Percentiles rank a stretch among this genome's conserved stretches.
Evolutionary conservation across 2,329 filamentous ascomycete genomes (phyloP).

Genomic region (Stemphylium beticola): DNA sequence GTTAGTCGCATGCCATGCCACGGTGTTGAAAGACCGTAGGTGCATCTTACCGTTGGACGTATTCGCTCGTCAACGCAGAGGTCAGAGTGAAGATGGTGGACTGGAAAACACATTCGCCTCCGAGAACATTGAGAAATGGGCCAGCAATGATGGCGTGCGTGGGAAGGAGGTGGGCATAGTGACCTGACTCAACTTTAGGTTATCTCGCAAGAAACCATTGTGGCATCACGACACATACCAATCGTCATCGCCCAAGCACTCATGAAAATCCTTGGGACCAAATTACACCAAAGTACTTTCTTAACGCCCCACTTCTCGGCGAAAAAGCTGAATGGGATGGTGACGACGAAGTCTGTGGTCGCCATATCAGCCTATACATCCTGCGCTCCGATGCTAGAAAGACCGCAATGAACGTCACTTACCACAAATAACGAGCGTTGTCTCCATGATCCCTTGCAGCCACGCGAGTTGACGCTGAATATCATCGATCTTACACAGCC

Average conservation of each 20-base stretch:
- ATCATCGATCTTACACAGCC: slow-evolving; percentile 60
- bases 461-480: slow-evolving; percentile 61
- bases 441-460: slow-evolving; percentile 57
- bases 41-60: slow-evolving; percentile 36
- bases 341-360: slow-evolving; percentile 40
- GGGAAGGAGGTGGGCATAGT: slow-evolving; percentile 32
- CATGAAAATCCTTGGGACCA: slow-evolving; percentile 39
- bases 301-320: slow-evolving; percentile 39
- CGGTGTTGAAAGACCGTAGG: too few relatives aligned
- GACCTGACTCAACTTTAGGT: slow-evolving; percentile 22
- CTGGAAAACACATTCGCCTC: slow-evolving; percentile 47
- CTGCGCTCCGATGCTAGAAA: neutral
- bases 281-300: slow-evolving; percentile 41
- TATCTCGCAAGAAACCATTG: neutral
- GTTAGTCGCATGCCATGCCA: slow-evolving; percentile 4
- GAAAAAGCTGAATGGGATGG: slow-evolving; percentile 45
- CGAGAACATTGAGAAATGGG: slow-evolving; percentile 41
- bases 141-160: slow-evolving; percentile 40
- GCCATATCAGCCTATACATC: neutral
- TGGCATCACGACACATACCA: slow-evolving; percentile 25
- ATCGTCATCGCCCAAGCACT: slow-evolving; percentile 41
- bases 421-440: slow-evolving; percentile 45
- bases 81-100: slow-evolving; percentile 45
- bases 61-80: slow-evolving; percentile 38
- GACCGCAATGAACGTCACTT: slow-evolving; percentile 17